These are phyloP conservation scores for Acacia pycnantha DNA, from an alignment of 331 rosid species.

Conservation along the genomic window DNA sequence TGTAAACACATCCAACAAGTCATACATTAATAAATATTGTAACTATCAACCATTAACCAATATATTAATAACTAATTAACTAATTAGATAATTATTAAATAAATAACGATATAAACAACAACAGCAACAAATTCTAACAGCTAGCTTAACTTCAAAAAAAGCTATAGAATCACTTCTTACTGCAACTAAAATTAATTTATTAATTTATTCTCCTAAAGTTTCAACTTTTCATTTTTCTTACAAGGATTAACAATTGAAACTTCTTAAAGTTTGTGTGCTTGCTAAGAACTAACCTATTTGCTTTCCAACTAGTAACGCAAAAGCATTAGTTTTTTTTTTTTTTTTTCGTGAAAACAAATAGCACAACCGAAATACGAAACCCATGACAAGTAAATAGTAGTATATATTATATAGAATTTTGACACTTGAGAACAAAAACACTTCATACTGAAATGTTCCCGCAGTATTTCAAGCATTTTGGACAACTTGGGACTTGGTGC, in stretches of 20 bases:
- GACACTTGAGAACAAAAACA: constrained; percentile 20
- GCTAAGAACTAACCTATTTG: not conserved
- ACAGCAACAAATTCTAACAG: not conserved
- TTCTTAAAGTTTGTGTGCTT: not conserved
- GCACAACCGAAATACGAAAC: constrained; percentile 23
- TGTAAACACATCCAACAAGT: constrained; percentile 45
- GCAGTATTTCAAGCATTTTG: constrained; percentile 87
- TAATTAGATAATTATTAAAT: not conserved
- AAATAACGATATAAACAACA: not conserved
- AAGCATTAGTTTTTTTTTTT: too few relatives aligned
- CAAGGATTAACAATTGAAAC: not conserved
- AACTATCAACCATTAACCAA: not conserved
- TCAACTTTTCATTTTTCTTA: not conserved
- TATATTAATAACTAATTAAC: not conserved
- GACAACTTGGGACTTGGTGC: constrained; percentile 90
- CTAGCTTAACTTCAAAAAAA: not conserved
- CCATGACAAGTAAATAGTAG: constrained; percentile 7
- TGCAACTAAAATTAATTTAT: not conserved
- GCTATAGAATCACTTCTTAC: not conserved
- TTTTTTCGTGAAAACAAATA: constrained; percentile 62
- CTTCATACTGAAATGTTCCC: constrained; percentile 87
- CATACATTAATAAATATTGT: constrained; percentile 25
- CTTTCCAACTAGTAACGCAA: constrained; percentile 20
- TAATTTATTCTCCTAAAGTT: not conserved
- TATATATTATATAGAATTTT: constrained; percentile 5